Evolutionary conservation across 805 yeast species (phyloP).

Genomic region (Candida michaelii): DNA sequence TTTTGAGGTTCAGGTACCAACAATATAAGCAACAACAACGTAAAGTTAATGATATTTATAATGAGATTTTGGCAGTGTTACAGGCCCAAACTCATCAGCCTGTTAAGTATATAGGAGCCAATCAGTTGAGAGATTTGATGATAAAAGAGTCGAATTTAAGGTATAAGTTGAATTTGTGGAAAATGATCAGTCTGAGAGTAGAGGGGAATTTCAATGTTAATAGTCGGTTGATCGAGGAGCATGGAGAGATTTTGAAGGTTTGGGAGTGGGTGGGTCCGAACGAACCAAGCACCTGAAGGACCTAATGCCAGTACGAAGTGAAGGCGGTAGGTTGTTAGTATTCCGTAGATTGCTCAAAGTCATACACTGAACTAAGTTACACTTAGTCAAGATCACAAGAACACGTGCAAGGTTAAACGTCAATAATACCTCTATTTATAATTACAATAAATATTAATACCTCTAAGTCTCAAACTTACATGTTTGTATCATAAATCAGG

Average conservation of each 20-base stretch:
- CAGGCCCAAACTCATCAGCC: constrained; percentile 30
- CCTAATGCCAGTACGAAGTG: too few relatives aligned
- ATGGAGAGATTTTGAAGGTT: constrained; percentile 84
- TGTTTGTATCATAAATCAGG: too few relatives aligned
- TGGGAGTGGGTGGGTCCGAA: constrained; percentile 74
- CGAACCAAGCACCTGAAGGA: too few relatives aligned
- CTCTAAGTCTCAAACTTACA: too few relatives aligned
- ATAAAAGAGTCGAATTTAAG: constrained; percentile 42
- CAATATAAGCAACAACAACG: constrained; percentile 36
- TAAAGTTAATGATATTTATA: constrained; percentile 45
- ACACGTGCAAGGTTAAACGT: too few relatives aligned
- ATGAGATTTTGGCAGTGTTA: constrained; percentile 50
- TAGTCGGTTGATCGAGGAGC: constrained; percentile 62
- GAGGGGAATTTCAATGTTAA: constrained; percentile 69
- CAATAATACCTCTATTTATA: too few relatives aligned
- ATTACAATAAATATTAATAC: too few relatives aligned
- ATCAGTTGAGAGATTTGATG: constrained; percentile 69
- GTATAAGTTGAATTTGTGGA: constrained; percentile 56
- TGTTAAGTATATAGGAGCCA: constrained; percentile 55
- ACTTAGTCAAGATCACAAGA: too few relatives aligned
- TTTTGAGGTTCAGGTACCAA: constrained; percentile 29
- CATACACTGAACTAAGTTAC: too few relatives aligned
- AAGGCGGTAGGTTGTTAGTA: not conserved
- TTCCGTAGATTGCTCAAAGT: not conserved
- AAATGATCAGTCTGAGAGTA: constrained; percentile 49